Percentiles rank a stretch among this genome's conserved stretches.
These are phyloP conservation scores for Tagetes erecta DNA, from an alignment of 129 eudicot species.

Conservation along the genomic window DNA sequence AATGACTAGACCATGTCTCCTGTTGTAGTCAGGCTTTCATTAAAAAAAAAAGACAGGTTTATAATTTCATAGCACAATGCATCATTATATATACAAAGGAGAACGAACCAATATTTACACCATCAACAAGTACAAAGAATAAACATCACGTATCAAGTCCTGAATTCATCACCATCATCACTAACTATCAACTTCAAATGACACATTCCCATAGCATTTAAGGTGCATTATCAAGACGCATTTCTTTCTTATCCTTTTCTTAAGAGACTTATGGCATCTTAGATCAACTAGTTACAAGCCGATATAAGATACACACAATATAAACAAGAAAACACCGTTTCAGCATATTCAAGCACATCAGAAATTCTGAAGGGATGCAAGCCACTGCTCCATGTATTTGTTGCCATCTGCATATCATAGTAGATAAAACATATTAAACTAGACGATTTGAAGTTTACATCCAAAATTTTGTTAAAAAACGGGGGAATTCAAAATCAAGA, in stretches of 20 bases:
- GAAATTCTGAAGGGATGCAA: conserved; percentile 40
- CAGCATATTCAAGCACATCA: conserved; percentile 13
- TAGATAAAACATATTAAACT: conserved; percentile 13
- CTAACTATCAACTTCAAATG: no score
- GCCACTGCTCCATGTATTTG: conserved; percentile 38
- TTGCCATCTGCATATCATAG: conserved; percentile 30
- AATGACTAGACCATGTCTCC: not conserved
- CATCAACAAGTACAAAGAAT: conserved; percentile 19
- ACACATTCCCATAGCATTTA: not conserved
- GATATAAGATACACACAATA: not conserved
- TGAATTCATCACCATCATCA: not conserved
- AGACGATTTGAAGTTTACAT: not conserved
- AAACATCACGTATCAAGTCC: conserved; percentile 16
- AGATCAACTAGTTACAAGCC: conserved; percentile 20
- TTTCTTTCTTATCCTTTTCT: conserved; percentile 18
- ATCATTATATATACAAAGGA: conserved; percentile 15
- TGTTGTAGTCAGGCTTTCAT: not conserved
- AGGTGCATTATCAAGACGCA: conserved; percentile 1
- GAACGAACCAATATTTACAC: conserved; percentile 20
- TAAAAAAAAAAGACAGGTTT: not conserved
- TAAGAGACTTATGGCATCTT: not conserved
- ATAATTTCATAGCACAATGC: conserved; percentile 8
- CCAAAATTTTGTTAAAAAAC: not conserved
- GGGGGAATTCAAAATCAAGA: not conserved
- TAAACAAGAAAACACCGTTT: conserved; percentile 20